Percentiles rank a stretch among this genome's conserved stretches.
Evolutionary conservation across 2,329 filamentous ascomycete species (phyloP).

Genomic region (Monilinia fructigena): DNA sequence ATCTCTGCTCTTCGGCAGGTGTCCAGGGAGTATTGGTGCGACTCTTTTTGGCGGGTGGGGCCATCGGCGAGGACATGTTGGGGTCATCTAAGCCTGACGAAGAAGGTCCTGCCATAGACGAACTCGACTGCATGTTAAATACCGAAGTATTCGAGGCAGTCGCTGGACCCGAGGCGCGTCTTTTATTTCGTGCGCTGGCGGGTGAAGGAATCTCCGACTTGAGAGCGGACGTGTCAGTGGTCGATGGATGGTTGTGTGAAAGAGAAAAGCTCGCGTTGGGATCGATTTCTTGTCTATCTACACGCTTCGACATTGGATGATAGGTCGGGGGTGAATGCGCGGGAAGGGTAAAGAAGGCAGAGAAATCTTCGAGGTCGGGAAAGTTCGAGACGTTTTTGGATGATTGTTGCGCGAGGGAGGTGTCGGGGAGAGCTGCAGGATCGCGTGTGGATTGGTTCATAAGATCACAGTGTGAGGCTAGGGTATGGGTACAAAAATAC

Average conservation of each 20-base stretch:
- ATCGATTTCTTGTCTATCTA: constrained; percentile 33
- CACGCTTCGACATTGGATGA: constrained; percentile 39
- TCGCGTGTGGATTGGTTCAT: constrained; percentile 35
- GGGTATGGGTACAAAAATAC: constrained; percentile 38
- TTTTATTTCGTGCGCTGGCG: constrained; percentile 34
- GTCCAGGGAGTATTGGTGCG: constrained; percentile 99
- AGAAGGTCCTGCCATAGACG: constrained; percentile 26
- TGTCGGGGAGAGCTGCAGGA: constrained; percentile 26
- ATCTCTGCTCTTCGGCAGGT: constrained; percentile 82
- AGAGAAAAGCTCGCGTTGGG: constrained; percentile 30
- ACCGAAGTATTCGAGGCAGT: constrained; percentile 21
- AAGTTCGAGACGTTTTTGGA: constrained; percentile 17
- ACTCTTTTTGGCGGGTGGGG: constrained; percentile 78
- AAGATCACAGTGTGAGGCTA: constrained; percentile 33
- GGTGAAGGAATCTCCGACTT: constrained; percentile 28
- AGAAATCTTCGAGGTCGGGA: constrained; percentile 19
- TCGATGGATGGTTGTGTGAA: constrained; percentile 29
- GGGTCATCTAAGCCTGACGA: constrained; percentile 29
- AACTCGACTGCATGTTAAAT: constrained; percentile 34
- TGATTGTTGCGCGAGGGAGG: constrained; percentile 29
- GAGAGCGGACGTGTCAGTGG: constrained; percentile 29
- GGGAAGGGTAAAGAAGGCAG: constrained; percentile 15
- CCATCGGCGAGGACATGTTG: constrained; percentile 42
- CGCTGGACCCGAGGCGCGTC: constrained; percentile 31
- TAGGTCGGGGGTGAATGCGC: constrained; percentile 23